Evolutionary conservation across 73 alveolate species (phyloP).

Genomic region (Breviolum minutum): DNA sequence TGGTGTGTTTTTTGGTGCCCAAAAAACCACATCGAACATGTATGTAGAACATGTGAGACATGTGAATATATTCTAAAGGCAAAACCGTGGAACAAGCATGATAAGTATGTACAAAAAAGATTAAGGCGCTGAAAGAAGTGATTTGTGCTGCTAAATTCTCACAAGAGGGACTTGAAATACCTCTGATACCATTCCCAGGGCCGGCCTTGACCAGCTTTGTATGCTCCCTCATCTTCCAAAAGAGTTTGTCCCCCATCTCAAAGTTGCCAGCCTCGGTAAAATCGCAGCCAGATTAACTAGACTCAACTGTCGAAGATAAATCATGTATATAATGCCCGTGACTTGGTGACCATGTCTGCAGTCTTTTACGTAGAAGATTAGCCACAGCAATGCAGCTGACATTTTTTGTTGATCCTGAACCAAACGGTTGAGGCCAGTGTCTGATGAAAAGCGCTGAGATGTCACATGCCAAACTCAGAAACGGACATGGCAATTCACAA

Average conservation of each 20-base stretch:
- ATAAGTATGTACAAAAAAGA: neutral
- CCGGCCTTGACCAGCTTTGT: slow-evolving; percentile 50
- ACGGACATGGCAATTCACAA: no score
- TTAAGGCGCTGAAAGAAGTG: neutral
- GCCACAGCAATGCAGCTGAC: no score
- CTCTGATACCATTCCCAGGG: neutral
- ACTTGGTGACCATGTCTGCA: neutral
- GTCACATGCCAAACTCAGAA: neutral
- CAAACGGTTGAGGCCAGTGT: no score
- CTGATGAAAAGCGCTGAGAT: neutral
- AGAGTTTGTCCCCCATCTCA: slow-evolving; percentile 70
- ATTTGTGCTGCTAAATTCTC: neutral
- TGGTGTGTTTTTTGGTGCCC: neutral
- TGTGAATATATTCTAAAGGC: neutral
- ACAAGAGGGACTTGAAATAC: neutral
- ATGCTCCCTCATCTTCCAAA: slow-evolving; percentile 86
- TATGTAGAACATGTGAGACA: neutral
- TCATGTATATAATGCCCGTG: neutral
- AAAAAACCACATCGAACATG: neutral
- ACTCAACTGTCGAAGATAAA: neutral
- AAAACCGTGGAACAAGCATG: neutral
- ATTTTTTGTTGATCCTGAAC: no score
- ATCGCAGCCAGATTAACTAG: neutral
- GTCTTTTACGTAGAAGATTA: no score
- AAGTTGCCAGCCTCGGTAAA: slow-evolving; percentile 50